phyloP scores from a whole-genome alignment of 2,329 filamentous ascomycete species.

The Emergomyces africanus region DNA sequence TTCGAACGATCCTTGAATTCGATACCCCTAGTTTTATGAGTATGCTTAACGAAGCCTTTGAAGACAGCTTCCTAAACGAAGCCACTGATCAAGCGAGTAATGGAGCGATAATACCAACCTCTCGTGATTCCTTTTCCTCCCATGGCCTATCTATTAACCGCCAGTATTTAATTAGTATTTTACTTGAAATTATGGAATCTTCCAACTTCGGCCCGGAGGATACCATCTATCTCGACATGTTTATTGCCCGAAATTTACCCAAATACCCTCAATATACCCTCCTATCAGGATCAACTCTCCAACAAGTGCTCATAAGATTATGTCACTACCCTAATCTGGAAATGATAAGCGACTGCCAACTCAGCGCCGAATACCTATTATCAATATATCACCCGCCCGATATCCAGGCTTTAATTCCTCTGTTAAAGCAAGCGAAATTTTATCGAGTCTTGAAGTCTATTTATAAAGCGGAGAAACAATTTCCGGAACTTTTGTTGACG shows the following conservation, averaged over 20 bases:
- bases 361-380: slow-evolving; percentile 91
- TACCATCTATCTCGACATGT: slow-evolving; percentile 96
- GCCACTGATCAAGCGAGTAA: slow-evolving; percentile 50
- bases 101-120: slow-evolving; percentile 39
- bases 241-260: slow-evolving; percentile 85
- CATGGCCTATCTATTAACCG: slow-evolving; percentile 59
- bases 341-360: slow-evolving; percentile 81
- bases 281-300: slow-evolving; percentile 72
- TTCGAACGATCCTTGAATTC: slow-evolving; percentile 73
- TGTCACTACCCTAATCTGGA: slow-evolving; percentile 73
- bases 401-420: slow-evolving; percentile 58
- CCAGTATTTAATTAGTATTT: slow-evolving; percentile 82
- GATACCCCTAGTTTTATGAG: slow-evolving; percentile 89
- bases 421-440: slow-evolving; percentile 70
- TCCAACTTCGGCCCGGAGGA: slow-evolving; percentile 65
- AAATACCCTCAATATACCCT: slow-evolving; percentile 96
- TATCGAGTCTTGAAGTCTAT: slow-evolving; percentile 85
- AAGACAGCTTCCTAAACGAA: slow-evolving; percentile 86
- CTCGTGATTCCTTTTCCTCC: slow-evolving; percentile 46
- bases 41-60: slow-evolving; percentile 92
- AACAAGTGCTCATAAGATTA: slow-evolving; percentile 65
- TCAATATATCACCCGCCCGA: slow-evolving; percentile 89
- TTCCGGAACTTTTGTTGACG: slow-evolving; percentile 60
- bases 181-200: slow-evolving; percentile 79
- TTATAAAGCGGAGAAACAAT: slow-evolving; percentile 68